Conservation (phyloP, 106 monocot species). For the Narthecium ossifragum region DNA sequence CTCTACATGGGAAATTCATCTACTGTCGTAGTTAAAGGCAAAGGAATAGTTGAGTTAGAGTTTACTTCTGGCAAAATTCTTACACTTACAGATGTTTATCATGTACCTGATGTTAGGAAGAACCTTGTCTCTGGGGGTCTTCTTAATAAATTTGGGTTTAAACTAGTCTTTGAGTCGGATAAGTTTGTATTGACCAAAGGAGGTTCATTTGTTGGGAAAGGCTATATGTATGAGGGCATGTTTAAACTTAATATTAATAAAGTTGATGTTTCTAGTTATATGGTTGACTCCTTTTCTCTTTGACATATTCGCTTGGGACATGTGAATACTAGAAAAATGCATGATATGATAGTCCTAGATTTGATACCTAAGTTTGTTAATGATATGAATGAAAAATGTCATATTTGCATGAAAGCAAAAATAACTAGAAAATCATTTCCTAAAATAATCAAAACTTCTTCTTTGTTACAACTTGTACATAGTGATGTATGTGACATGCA, state of each 20-base stretch:
- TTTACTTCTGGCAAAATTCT: slow-evolving; percentile 3
- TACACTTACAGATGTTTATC: not conserved
- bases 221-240: not conserved
- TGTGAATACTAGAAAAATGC: not conserved
- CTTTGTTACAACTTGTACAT: not conserved
- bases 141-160: not conserved
- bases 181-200: not conserved
- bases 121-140: not conserved
- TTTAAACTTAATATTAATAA: slow-evolving; percentile 1
- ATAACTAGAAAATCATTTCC: not conserved
- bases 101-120: not conserved
- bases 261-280: not conserved
- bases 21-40: not conserved
- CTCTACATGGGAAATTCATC: not conserved
- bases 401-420: not conserved
- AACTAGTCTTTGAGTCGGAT: not conserved
- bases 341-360: not conserved
- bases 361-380: not conserved
- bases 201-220: not conserved
- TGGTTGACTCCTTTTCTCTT: not conserved
- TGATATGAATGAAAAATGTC: not conserved
- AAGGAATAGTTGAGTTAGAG: not conserved
- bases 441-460: not conserved
- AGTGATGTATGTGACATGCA: not conserved
- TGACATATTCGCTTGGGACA: slow-evolving; percentile 6